phyloP scores from a whole-genome alignment of 2,329 filamentous ascomycete genomes.

The Cercospora beticola region DNA sequence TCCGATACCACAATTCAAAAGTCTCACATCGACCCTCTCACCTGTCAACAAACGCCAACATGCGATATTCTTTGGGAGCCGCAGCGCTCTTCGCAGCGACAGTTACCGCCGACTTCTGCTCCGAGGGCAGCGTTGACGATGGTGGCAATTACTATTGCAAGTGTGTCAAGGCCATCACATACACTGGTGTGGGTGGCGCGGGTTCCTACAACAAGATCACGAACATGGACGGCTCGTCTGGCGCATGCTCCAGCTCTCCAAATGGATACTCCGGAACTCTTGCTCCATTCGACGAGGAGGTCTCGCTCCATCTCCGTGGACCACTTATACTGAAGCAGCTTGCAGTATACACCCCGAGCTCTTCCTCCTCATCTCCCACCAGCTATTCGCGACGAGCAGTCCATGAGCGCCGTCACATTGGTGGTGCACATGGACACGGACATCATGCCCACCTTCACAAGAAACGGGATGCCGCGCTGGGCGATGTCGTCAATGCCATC shows the following conservation, averaged over 20 bases:
- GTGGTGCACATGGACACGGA: slow-evolving; percentile 42
- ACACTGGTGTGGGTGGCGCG: slow-evolving; percentile 51
- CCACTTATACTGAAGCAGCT: slow-evolving; percentile 66
- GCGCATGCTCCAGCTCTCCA: slow-evolving; percentile 55
- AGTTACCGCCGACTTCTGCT: slow-evolving; percentile 33
- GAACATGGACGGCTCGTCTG: slow-evolving; percentile 57
- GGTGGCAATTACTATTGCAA: slow-evolving; percentile 65
- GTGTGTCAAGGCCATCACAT: slow-evolving; percentile 65
- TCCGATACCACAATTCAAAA: neutral
- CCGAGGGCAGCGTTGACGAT: slow-evolving; percentile 34
- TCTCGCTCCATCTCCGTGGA: slow-evolving; percentile 72
- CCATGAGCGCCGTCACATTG: slow-evolving; percentile 36
- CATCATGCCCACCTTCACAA: slow-evolving; percentile 54
- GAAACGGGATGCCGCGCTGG: slow-evolving; percentile 42
- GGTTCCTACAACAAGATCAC: slow-evolving; percentile 63
- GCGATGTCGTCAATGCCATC: slow-evolving; percentile 55
- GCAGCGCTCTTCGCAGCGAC: slow-evolving; percentile 35
- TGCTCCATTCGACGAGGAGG: slow-evolving; percentile 67
- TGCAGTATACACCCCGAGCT: slow-evolving; percentile 62
- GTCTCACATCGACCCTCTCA: slow-evolving; percentile 8
- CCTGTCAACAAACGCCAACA: slow-evolving; percentile 21
- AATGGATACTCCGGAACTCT: slow-evolving; percentile 60
- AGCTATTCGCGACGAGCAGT: slow-evolving; percentile 17
- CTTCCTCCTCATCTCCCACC: slow-evolving; percentile 28
- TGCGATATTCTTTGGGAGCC: slow-evolving; percentile 37